These are phyloP conservation scores for Aspergillus steynii DNA, from an alignment of 495 filamentous ascomycete species.

Conservation along the genomic window DNA sequence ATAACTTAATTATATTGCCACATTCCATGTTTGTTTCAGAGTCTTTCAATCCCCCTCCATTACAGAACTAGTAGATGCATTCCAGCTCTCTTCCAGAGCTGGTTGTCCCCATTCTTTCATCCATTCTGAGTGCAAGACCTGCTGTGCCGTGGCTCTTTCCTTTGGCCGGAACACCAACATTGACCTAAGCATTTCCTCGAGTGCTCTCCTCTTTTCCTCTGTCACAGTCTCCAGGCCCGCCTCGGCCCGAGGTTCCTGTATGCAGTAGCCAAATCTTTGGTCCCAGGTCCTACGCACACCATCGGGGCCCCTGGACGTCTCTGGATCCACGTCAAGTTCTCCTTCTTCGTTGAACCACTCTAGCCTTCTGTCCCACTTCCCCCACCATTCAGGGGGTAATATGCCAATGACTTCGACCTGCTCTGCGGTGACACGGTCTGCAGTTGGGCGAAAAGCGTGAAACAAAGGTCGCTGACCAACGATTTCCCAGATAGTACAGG, in stretches of 20 bases:
- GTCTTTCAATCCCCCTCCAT: neutral
- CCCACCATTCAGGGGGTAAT: slow-evolving; percentile 34
- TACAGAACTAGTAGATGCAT: neutral
- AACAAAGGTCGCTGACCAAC: slow-evolving; percentile 31
- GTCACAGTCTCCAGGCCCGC: slow-evolving; percentile 17
- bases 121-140: slow-evolving; percentile 14
- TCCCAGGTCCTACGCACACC: slow-evolving; percentile 15
- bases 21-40: too few relatives aligned
- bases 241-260: slow-evolving; percentile 24
- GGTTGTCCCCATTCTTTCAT: slow-evolving; percentile 20
- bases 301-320: slow-evolving; percentile 14
- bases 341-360: slow-evolving; percentile 24
- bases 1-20: too few relatives aligned
- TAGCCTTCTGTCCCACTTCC: slow-evolving; percentile 6
- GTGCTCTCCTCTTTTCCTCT: slow-evolving; percentile 19
- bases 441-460: slow-evolving; percentile 18
- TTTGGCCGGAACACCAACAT: slow-evolving; percentile 20
- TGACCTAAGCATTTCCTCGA: slow-evolving; percentile 23
- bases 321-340: slow-evolving; percentile 12
- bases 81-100: slow-evolving; percentile 15
- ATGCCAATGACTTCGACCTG: slow-evolving; percentile 27
- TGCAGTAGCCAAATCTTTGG: slow-evolving; percentile 15
- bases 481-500: slow-evolving; percentile 33
- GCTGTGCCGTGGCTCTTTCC: slow-evolving; percentile 17
- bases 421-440: slow-evolving; percentile 28